Conservation (phyloP, 768 basidiomycete species). For the Candolleomyces efflorescens region DNA sequence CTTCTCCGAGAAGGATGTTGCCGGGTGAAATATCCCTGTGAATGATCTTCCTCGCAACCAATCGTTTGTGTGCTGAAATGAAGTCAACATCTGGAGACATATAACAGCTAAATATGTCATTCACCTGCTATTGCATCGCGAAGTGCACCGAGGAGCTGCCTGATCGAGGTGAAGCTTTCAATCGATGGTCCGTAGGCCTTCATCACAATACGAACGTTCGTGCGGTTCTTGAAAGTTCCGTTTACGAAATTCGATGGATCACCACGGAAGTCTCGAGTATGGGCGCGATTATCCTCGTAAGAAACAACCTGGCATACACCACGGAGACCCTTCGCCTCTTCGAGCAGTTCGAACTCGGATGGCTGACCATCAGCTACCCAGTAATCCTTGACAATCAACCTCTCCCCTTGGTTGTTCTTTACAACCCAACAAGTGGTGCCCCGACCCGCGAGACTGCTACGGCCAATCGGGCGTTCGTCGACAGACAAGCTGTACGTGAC, state of each 20-base stretch:
- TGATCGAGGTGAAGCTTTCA: background rate
- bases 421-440: background rate
- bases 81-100: too few relatives aligned
- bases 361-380: background rate
- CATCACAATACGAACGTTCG: background rate
- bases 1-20: background rate
- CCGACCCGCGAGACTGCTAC: background rate
- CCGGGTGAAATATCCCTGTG: too few relatives aligned
- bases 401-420: background rate
- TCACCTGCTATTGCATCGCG: background rate
- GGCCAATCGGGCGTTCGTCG: background rate
- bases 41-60: too few relatives aligned
- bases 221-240: background rate
- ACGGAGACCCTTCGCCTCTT: background rate
- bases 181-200: background rate
- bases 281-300: background rate
- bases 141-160: background rate
- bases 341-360: background rate
- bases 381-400: background rate
- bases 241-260: background rate
- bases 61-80: too few relatives aligned
- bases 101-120: too few relatives aligned
- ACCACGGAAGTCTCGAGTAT: background rate
- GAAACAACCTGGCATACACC: background rate
- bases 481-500: background rate